Base-by-base conservation (phyloP, 163 green algal genomes). In the Chloromonas sp. region DNA sequence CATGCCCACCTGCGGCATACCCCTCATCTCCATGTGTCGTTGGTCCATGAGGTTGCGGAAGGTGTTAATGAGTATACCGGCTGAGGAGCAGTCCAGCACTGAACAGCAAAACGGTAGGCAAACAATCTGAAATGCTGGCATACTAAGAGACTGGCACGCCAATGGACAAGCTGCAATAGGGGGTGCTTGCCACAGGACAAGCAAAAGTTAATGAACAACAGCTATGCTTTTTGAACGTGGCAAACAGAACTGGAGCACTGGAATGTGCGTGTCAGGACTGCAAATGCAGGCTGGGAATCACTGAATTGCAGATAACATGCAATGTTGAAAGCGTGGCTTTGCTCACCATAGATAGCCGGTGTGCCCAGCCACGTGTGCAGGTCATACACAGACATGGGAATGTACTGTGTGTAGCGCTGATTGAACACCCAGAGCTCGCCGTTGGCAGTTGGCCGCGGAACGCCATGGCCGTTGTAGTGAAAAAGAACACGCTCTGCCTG, bases 361-460 rank as follows among this genome's bases (percentile, higher is more conserved):
- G 89, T 90, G 71, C 89, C 89, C 78, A 94, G 78, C 91, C 91
- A 94, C 74, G 78, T 90, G 82, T 93, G 94, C 80, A 99, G 91
- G 85, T 99, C 97, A 84, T 99, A 99, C 61, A 99, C 93, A 59
- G 93, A 98, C 14, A 99, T 92, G 0, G 97, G 97, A 84, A 99
- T 99, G 93, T 99, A 99, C 91, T 99, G 97, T 61, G 97, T 99
- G 94, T 96, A 92, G 5, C 91, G 86, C 71, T 94, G 95, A 92
- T 98, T 98, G 92, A 98, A 98, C 5, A 98, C 93, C 96, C 96
- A 98, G n/a, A 84, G 91, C 91, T 99, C 97, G n/a, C 97, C 97
- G 86, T 99, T 99, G 2, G 90, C 90, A 0, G 97, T 99, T 1
- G 97, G 97, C 61, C 94, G 94, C 57, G 97, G 97, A 82, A 99